phyloP scores from a whole-genome alignment of 495 filamentous ascomycete species.

The Trichoderma reesei region DNA sequence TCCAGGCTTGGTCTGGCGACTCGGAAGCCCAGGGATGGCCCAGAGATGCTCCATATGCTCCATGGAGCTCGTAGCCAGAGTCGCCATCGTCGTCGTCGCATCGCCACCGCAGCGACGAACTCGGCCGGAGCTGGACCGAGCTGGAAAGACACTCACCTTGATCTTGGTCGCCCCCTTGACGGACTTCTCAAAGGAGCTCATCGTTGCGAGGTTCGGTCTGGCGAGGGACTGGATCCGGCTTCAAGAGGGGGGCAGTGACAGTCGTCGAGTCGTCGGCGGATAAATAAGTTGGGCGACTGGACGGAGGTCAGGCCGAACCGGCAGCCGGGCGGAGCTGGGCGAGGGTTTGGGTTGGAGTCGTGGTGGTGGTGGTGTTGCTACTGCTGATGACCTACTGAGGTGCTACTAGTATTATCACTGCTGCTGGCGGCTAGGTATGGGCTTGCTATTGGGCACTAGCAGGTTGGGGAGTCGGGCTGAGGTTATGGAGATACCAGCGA shows the following conservation, averaged over 20 bases:
- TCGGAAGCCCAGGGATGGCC: neutral
- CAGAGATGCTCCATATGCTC: neutral
- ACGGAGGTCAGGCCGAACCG: constrained; percentile 6
- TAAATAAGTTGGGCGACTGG: constrained; percentile 5
- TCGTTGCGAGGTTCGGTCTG: neutral
- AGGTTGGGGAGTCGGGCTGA: neutral
- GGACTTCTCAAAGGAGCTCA: constrained; percentile 77
- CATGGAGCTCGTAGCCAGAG: neutral
- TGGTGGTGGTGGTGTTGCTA: neutral
- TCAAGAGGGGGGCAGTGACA: neutral
- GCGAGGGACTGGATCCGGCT: neutral
- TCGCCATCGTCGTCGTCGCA: neutral
- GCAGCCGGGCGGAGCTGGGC: constrained; percentile 3
- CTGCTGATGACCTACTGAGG: neutral
- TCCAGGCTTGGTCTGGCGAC: neutral
- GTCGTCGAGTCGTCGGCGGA: neutral
- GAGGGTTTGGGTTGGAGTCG: neutral
- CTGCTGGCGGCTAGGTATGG: too few species aligned
- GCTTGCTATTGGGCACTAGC: neutral
- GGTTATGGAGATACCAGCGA: constrained; percentile 3
- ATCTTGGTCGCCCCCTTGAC: constrained; percentile 91
- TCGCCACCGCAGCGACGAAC: neutral
- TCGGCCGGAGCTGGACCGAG: neutral
- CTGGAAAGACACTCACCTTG: constrained; percentile 51
- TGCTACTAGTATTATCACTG: too few species aligned